These are phyloP conservation scores for Pisolithus thermaeus DNA, from an alignment of 1,284 basidiomycete species.

Conservation along the genomic window DNA sequence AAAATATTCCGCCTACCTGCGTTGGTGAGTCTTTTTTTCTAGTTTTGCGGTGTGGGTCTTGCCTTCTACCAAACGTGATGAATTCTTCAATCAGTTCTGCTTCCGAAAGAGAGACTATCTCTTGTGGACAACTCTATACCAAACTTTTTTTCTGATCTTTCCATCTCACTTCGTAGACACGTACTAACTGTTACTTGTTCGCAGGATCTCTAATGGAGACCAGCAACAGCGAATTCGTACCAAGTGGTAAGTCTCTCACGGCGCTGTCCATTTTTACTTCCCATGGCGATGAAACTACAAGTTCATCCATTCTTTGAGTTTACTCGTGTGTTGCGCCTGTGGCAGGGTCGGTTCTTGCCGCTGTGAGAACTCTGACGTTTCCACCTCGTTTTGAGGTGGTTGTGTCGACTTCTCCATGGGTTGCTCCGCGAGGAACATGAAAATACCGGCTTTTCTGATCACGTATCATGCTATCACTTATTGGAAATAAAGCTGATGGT, in stretches of 20 bases:
- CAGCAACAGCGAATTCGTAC: too few species aligned
- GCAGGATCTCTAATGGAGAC: too few species aligned
- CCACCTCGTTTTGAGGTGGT: constrained; percentile 44
- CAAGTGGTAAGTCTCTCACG: neutral
- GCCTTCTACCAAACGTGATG: constrained; percentile 39
- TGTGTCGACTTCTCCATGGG: constrained; percentile 31
- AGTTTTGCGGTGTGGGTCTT: neutral
- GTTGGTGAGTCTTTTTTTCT: constrained; percentile 20
- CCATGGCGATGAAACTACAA: constrained; percentile 52
- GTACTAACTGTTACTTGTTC: constrained; percentile 1
- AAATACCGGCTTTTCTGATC: constrained; percentile 70
- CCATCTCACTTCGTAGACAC: constrained; percentile 1
- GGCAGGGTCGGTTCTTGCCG: constrained; percentile 30
- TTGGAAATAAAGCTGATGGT: neutral
- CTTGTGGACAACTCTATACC: constrained; percentile 65
- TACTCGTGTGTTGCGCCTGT: constrained; percentile 32
- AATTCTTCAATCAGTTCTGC: constrained; percentile 67
- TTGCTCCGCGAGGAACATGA: constrained; percentile 44
- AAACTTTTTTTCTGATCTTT: constrained; percentile 42
- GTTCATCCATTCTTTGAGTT: constrained; percentile 82
- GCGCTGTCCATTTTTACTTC: neutral
- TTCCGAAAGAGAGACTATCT: constrained; percentile 68
- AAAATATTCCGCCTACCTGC: too few species aligned
- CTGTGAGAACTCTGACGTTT: constrained; percentile 30
- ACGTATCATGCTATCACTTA: constrained; percentile 4